A percentile compares a stretch with the other conserved stretches of the same genome.
Evolutionary conservation across 768 basidiomycete species (phyloP).

Genomic region (Paxillus ammoniavirescens): DNA sequence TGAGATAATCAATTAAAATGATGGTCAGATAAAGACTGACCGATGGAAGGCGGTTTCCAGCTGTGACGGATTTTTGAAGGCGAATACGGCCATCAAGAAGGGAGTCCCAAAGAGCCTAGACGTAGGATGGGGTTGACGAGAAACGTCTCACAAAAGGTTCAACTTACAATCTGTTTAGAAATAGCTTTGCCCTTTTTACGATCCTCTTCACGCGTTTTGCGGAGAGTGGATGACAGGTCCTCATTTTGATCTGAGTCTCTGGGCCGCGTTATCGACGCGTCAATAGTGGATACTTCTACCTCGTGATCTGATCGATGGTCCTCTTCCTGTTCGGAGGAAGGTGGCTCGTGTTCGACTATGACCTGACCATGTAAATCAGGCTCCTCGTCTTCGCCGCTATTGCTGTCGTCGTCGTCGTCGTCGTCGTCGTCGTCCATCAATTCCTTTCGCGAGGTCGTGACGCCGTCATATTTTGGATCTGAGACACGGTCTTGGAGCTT

Average conservation of each 20-base stretch:
- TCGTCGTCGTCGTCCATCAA: slow-evolving; percentile 40
- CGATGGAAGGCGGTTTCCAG: slow-evolving; percentile 63
- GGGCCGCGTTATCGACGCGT: slow-evolving; percentile 13
- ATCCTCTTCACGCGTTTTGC: slow-evolving; percentile 65
- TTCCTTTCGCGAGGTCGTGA: slow-evolving; percentile 59
- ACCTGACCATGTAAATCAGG: slow-evolving; percentile 16
- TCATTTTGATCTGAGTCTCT: slow-evolving; percentile 18
- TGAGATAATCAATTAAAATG: slow-evolving; percentile 11
- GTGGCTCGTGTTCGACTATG: slow-evolving; percentile 2
- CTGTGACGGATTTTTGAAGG: slow-evolving; percentile 74
- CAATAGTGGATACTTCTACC: slow-evolving; percentile 7
- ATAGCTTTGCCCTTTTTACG: slow-evolving; percentile 82
- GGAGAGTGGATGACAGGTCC: slow-evolving; percentile 53
- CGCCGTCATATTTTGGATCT: slow-evolving; percentile 79
- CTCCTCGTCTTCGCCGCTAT: slow-evolving; percentile 8
- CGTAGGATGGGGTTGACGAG: slow-evolving; percentile 4
- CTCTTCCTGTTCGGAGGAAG: slow-evolving; percentile 11
- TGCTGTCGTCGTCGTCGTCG: slow-evolving; percentile 29
- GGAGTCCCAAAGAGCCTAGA: slow-evolving; percentile 79
- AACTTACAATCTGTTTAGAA: slow-evolving; percentile 74
- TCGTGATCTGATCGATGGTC: slow-evolving; percentile 14
- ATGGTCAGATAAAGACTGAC: slow-evolving; percentile 39
- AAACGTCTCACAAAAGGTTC: slow-evolving; percentile 8
- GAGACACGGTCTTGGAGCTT: slow-evolving; percentile 61
- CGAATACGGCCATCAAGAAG: slow-evolving; percentile 90